Percentiles rank a stretch among this genome's conserved stretches.
phyloP scores from a whole-genome alignment of 768 basidiomycete species.

The Leucocoprinus leucothites region DNA sequence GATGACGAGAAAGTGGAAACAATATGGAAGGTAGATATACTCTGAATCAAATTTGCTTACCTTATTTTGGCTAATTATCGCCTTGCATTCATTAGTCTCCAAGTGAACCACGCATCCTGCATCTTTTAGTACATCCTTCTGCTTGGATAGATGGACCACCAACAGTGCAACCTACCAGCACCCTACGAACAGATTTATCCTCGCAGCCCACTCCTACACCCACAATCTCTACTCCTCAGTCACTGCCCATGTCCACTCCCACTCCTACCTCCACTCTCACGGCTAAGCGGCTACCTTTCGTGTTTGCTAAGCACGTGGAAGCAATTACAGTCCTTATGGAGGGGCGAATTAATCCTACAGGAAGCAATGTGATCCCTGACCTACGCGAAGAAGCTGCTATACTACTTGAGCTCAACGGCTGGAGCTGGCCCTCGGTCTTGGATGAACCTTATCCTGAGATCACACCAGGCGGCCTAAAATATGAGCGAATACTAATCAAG shows the following conservation, averaged over 20 bases:
- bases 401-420: slow-evolving; percentile 37
- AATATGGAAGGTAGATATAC: slow-evolving; percentile 62
- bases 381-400: slow-evolving; percentile 28
- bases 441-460: slow-evolving; percentile 44
- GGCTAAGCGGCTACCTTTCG: slow-evolving; percentile 28
- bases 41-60: neutral
- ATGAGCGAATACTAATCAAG: slow-evolving; percentile 37
- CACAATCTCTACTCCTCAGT: slow-evolving; percentile 3
- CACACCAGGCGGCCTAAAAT: slow-evolving; percentile 36
- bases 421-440: slow-evolving; percentile 47
- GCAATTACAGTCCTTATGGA: slow-evolving; percentile 36
- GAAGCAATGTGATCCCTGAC: slow-evolving; percentile 11
- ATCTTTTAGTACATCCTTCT: slow-evolving; percentile 78
- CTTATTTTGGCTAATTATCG: slow-evolving; percentile 9
- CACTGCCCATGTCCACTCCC: neutral
- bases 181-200: slow-evolving; percentile 13
- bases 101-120: slow-evolving; percentile 60
- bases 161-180: slow-evolving; percentile 18
- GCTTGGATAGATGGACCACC: slow-evolving; percentile 66
- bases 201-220: slow-evolving; percentile 1
- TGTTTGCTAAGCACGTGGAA: slow-evolving; percentile 39
- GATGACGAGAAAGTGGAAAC: slow-evolving; percentile 64
- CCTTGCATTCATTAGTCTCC: slow-evolving; percentile 36
- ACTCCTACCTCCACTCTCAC: slow-evolving; percentile 16
- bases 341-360: slow-evolving; percentile 16